phyloP scores from a whole-genome alignment of 768 basidiomycete genomes.

The Amanita molliuscula region DNA sequence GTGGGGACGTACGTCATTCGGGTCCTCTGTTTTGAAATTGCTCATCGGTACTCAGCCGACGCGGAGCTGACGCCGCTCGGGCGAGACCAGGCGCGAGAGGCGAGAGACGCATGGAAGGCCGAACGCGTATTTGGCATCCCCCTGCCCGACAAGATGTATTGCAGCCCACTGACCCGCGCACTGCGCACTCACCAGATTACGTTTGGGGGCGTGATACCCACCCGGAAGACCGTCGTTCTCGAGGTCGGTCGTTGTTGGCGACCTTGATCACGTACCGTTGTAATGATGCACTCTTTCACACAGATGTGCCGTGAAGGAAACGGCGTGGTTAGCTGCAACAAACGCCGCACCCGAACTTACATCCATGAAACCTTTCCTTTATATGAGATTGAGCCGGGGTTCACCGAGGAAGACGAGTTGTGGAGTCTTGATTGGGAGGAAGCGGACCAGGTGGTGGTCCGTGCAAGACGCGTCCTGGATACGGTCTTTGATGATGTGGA shows the following conservation, averaged over 20 bases:
- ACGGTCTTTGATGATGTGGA: conserved; percentile 37
- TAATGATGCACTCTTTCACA: not conserved
- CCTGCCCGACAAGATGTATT: conserved; percentile 45
- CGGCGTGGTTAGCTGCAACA: conserved; percentile 65
- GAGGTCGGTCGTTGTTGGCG: conserved; percentile 32
- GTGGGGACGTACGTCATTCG: conserved; percentile 61
- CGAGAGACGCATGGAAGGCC: conserved; percentile 33
- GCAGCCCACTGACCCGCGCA: conserved; percentile 56
- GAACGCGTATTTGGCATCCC: conserved; percentile 37
- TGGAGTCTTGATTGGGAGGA: conserved; percentile 49
- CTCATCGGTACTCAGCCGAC: conserved; percentile 35
- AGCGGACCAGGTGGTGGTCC: conserved; percentile 33
- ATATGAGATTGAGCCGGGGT: conserved; percentile 44
- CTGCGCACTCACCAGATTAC: conserved; percentile 44
- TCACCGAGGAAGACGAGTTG: conserved; percentile 52
- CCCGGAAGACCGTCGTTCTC: conserved; percentile 30
- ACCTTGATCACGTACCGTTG: not conserved
- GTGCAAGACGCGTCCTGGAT: conserved; percentile 45
- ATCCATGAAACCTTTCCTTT: conserved; percentile 39
- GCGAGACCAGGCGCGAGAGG: conserved; percentile 39
- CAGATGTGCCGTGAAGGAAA: conserved; percentile 62
- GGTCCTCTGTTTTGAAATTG: not conserved
- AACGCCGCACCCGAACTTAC: conserved; percentile 37
- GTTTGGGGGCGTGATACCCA: conserved; percentile 29
- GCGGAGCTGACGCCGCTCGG: conserved; percentile 53